Evolutionary conservation across 2,329 filamentous ascomycete genomes (phyloP).

Genomic region (Epichloe baconii): DNA sequence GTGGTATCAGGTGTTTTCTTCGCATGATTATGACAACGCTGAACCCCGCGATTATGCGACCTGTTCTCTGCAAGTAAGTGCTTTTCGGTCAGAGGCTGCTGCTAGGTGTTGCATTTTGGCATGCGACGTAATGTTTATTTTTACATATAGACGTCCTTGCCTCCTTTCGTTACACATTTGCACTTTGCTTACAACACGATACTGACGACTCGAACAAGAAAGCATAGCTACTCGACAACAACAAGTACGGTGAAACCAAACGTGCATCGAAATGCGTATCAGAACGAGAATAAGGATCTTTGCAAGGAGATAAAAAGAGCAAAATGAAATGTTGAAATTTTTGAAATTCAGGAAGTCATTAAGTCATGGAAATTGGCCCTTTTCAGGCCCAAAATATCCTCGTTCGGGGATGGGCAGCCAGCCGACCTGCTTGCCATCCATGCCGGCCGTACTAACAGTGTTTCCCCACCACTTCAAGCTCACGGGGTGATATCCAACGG

Average conservation of each 20-base stretch:
- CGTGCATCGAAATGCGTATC: not conserved
- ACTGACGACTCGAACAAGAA: not conserved
- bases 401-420: conserved; percentile 11
- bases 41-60: too few species aligned
- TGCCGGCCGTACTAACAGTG: conserved; percentile 11
- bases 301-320: not conserved
- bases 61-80: too few species aligned
- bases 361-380: conserved; percentile 10
- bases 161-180: not conserved
- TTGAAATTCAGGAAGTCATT: not conserved
- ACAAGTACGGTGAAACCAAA: not conserved
- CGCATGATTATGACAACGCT: too few species aligned
- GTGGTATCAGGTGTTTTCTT: too few species aligned
- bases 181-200: not conserved
- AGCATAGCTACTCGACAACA: not conserved
- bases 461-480: conserved; percentile 33
- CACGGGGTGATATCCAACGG: conserved; percentile 18
- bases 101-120: too few species aligned
- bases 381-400: conserved; percentile 17
- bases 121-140: not conserved
- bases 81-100: too few species aligned
- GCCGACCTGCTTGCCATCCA: conserved; percentile 12
- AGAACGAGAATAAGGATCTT: too few species aligned
- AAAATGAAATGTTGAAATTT: too few species aligned
- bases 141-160: not conserved